Evolutionary conservation across 495 filamentous ascomycete genomes (phyloP).

Genomic region (Penicillium diatomitis): DNA sequence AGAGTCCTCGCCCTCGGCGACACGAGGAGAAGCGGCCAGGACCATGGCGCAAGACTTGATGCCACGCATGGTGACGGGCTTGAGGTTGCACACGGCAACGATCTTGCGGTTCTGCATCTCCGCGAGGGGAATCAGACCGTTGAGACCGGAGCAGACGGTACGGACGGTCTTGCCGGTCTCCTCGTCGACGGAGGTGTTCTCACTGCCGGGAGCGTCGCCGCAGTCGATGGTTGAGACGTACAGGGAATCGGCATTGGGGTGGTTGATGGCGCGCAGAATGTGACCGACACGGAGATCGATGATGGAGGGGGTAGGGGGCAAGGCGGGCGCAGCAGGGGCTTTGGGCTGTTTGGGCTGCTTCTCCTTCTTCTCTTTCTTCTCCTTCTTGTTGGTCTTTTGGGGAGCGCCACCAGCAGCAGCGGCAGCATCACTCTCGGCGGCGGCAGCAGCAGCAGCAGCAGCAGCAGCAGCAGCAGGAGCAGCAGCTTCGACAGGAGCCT

Average conservation of each 20-base stretch:
- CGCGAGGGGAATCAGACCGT: constrained; percentile 81
- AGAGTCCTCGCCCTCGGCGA: constrained; percentile 67
- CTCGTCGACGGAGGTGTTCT: constrained; percentile 68
- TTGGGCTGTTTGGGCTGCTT: constrained; percentile 63
- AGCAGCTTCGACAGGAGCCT: constrained; percentile 21
- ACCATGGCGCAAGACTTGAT: constrained; percentile 97
- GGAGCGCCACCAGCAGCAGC: constrained; percentile 35
- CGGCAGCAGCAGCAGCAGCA: constrained; percentile 22
- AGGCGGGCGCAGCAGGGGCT: constrained; percentile 51
- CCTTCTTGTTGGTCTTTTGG: constrained; percentile 37
- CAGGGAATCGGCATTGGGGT: constrained; percentile 93
- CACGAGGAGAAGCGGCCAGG: constrained; percentile 77
- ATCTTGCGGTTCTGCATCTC: constrained; percentile 97
- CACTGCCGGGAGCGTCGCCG: constrained; percentile 76
- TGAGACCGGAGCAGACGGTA: constrained; percentile 93
- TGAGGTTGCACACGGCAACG: constrained; percentile 90
- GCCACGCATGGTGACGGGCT: constrained; percentile 97
- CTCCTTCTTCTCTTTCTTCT: constrained; percentile 83
- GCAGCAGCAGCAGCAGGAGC: constrained; percentile 23
- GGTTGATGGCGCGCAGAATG: constrained; percentile 87
- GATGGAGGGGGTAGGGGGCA: constrained; percentile 67
- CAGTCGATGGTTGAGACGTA: constrained; percentile 96
- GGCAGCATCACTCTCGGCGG: constrained; percentile 13
- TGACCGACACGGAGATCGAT: constrained; percentile 96
- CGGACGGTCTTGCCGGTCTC: constrained; percentile 81